Base-by-base conservation (phyloP, 169 alveolate genomes). In the Plasmodium vivax region DNA sequence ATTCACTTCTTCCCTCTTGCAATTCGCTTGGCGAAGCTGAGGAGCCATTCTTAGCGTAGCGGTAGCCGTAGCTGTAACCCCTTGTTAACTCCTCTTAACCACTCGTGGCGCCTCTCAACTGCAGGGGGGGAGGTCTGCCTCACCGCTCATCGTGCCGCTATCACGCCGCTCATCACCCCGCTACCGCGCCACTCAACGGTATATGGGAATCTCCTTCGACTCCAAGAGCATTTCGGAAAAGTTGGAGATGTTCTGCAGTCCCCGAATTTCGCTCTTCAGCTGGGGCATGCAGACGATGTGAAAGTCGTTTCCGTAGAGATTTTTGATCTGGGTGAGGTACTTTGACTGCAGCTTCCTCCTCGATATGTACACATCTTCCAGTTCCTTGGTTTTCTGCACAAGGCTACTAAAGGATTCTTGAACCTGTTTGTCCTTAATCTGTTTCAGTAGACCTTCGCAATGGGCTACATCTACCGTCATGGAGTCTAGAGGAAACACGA, bases 231-330 rank as follows among this genome's bases (percentile, higher is more conserved):
- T 73, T 62, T 96, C 93, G 9, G 97, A 93, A 38, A 96, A 96
- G 51, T 58, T 93, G 45, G 94, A 47, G 27, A 96, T 93, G 9
- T 96, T 94, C n/a, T 93, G 96, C 47, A 93, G 71, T 5, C 97
- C 97, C 71, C 99, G 95, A 58, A 98, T 99, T 97, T 98, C 99
- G 81, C 97, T 97, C 71, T 98, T 97, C 93, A 97, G 94, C 72
- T 97, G 97, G 38, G 98, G 99, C 83, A 97, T 96, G 45, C 96
- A 96, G 81, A 92, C 98, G 74, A 99, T 98, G 96, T 99, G 99
- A 95, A 99, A 98, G 88, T 99, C 99, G 23, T 92, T 93, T 71
- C 98, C 99, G 96, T 98, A 99, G 92, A 99, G 96, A 81, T 99
- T 99, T 85, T 98, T 93, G 32, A 99, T 98, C 95, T 98, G 99